Conservation (phyloP, 192 early-diverging fungal species). For the Podila verticillata region DNA sequence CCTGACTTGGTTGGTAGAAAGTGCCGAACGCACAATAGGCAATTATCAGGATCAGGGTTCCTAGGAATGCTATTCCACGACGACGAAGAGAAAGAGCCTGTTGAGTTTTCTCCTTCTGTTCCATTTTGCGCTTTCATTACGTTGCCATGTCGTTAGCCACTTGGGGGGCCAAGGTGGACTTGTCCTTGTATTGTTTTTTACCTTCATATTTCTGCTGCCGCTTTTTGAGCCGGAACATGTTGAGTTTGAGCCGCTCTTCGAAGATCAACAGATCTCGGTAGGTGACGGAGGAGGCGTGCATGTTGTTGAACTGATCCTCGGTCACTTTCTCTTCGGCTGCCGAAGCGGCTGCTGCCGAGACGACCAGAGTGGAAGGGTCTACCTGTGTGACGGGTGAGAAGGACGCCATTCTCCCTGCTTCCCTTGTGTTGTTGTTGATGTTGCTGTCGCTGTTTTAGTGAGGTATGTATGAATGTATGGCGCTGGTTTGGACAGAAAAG, state of each 20-base stretch:
- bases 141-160: too few species aligned
- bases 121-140: too few species aligned
- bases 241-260: conserved; percentile 82
- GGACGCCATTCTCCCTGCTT: neutral
- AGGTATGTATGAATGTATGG: neutral
- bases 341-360: conserved; percentile 6
- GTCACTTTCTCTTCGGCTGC: conserved; percentile 38
- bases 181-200: too few species aligned
- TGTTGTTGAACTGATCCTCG: conserved; percentile 40
- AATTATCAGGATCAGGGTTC: conserved; percentile 40
- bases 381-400: conserved; percentile 48
- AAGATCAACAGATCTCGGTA: conserved; percentile 84
- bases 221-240: conserved; percentile 70
- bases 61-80: conserved; percentile 29
- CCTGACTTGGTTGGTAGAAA: conserved; percentile 61
- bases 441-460: neutral
- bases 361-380: neutral
- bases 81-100: neutral
- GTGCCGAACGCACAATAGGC: conserved; percentile 61
- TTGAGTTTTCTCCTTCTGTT: neutral
- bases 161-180: too few species aligned
- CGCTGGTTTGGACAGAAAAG: neutral
- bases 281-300: conserved; percentile 52
- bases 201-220: conserved; percentile 80
- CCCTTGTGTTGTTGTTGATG: neutral